A percentile compares a stretch with the other conserved stretches of the same genome.
These are phyloP conservation scores for Phylloporus sp. DNA, from an alignment of 768 basidiomycete species.

Conservation along the genomic window DNA sequence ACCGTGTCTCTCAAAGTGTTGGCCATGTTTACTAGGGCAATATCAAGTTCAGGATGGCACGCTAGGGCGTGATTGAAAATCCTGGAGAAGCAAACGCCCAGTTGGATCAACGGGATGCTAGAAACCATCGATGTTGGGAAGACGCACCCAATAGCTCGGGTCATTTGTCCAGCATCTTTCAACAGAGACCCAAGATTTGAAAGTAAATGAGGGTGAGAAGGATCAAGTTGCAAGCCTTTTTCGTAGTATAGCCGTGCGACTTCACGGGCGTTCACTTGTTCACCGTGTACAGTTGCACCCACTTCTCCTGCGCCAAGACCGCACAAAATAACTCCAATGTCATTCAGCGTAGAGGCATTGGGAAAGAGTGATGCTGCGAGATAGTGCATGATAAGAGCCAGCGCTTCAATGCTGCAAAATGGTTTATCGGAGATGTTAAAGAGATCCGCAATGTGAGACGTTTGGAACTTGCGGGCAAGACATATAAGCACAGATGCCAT, in stretches of 20 bases:
- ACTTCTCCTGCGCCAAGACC: conserved; percentile 25
- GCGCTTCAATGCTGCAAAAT: conserved; percentile 32
- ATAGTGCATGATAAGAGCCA: conserved; percentile 45
- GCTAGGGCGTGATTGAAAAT: conserved; percentile 38
- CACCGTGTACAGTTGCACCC: conserved; percentile 16
- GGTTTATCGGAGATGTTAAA: conserved; percentile 25
- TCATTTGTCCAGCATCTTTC: conserved; percentile 43
- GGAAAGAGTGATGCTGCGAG: conserved; percentile 42
- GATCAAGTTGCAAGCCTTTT: conserved; percentile 40
- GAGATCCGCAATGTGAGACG: conserved; percentile 20
- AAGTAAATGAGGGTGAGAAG: conserved; percentile 44
- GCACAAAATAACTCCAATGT: conserved; percentile 46
- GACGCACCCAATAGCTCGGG: conserved; percentile 39
- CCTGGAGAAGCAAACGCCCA: conserved; percentile 17
- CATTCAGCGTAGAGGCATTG: conserved; percentile 44
- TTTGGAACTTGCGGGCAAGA: conserved; percentile 43
- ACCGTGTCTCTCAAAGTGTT: conserved; percentile 48
- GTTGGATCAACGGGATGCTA: conserved; percentile 2
- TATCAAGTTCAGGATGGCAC: conserved; percentile 43
- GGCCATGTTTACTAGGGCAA: conserved; percentile 48
- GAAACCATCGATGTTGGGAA: neutral
- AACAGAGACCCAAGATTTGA: conserved; percentile 48
- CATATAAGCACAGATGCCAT: conserved; percentile 40
- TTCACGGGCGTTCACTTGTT: conserved; percentile 26
- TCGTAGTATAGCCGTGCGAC: conserved; percentile 44